phyloP scores from a whole-genome alignment of 441 rosid species.

The Euphorbia celastroides region DNA sequence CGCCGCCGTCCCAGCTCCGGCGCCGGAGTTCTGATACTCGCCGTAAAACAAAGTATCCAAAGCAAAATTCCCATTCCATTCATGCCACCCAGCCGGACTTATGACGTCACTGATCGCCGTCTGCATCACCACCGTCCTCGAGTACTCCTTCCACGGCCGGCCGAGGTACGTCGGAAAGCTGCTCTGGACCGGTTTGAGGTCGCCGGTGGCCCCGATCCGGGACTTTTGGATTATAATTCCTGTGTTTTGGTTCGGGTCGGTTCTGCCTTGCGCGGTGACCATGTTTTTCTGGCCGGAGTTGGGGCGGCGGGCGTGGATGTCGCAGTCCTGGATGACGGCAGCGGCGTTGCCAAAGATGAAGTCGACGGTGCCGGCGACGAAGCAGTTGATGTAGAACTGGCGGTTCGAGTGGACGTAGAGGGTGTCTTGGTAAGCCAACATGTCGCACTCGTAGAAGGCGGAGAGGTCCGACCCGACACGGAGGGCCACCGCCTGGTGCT shows the following conservation, averaged over 20 bases:
- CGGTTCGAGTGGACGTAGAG: constrained; percentile 75
- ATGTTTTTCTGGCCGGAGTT: constrained; percentile 62
- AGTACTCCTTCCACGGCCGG: constrained; percentile 83
- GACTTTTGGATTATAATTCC: constrained; percentile 77
- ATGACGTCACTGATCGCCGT: constrained; percentile 43
- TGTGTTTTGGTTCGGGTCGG: constrained; percentile 67
- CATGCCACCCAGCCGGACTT: constrained; percentile 50
- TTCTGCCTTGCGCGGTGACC: constrained; percentile 81
- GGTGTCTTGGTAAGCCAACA: constrained; percentile 75
- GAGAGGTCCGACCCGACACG: constrained; percentile 65
- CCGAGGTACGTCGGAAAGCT: constrained; percentile 68
- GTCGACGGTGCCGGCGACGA: constrained; percentile 64
- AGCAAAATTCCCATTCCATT: constrained; percentile 48
- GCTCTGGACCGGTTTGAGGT: constrained; percentile 32
- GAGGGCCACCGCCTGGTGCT: constrained; percentile 84
- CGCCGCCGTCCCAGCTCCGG: constrained; percentile 43
- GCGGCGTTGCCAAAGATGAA: constrained; percentile 80
- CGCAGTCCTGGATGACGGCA: constrained; percentile 60
- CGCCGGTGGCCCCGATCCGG: constrained; percentile 48
- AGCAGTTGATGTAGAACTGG: constrained; percentile 55
- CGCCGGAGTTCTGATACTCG: constrained; percentile 64
- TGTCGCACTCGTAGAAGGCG: constrained; percentile 58
- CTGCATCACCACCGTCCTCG: constrained; percentile 76
- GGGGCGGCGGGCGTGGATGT: constrained; percentile 72
- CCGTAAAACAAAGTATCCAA: constrained; percentile 48